Evolutionary conservation across 768 basidiomycete species (phyloP).

Genomic region (Exsudoporus frostii): DNA sequence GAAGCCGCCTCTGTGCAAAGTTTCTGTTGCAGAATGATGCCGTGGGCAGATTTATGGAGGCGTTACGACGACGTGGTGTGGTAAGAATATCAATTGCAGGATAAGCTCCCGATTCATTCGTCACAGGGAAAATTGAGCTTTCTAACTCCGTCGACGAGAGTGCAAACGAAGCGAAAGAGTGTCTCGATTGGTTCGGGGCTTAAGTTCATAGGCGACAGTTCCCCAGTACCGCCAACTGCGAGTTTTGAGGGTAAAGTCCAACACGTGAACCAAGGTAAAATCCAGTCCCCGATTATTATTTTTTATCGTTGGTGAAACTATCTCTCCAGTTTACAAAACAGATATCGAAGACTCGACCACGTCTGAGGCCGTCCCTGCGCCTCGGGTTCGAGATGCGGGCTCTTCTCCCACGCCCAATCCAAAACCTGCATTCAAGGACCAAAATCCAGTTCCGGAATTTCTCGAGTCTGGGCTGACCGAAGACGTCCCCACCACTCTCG

Average conservation of each 20-base stretch:
- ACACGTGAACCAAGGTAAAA: slow-evolving; percentile 29
- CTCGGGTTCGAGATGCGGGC: neutral
- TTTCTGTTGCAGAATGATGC: slow-evolving; percentile 39
- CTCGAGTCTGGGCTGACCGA: neutral
- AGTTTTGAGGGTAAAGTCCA: slow-evolving; percentile 34
- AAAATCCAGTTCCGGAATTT: neutral
- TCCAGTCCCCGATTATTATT: neutral
- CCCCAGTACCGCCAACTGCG: slow-evolving; percentile 19
- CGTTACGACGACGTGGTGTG: slow-evolving; percentile 44
- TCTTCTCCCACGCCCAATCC: neutral
- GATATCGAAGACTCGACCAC: slow-evolving; percentile 15
- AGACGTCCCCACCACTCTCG: neutral
- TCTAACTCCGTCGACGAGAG: slow-evolving; percentile 16
- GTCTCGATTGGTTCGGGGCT: slow-evolving; percentile 29
- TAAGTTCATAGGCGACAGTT: slow-evolving; percentile 20
- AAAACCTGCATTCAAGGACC: neutral
- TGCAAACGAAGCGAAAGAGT: slow-evolving; percentile 14
- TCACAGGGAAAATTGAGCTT: slow-evolving; percentile 31
- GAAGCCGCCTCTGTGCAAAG: slow-evolving; percentile 27
- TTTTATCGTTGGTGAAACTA: neutral
- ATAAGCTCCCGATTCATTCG: neutral
- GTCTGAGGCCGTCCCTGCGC: neutral
- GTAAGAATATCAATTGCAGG: slow-evolving; percentile 31
- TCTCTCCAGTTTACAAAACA: slow-evolving; percentile 28
- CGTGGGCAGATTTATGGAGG: slow-evolving; percentile 38